Base-by-base conservation (phyloP, 345 rosid genomes). In the Sonneratia alba region DNA sequence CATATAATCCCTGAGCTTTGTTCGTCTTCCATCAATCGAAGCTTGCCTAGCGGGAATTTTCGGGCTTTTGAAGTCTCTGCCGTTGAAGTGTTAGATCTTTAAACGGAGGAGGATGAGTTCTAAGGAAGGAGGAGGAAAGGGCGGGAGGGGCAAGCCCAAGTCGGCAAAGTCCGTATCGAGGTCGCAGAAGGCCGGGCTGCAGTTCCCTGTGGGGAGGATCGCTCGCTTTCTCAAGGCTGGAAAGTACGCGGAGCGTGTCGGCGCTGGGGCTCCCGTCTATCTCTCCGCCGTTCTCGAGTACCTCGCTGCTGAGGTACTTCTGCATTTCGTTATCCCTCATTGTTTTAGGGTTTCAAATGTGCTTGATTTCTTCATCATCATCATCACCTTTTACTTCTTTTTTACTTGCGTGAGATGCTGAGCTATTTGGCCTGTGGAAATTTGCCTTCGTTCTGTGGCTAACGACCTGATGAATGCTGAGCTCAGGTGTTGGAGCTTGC, bases 221-320 rank as follows among this genome's bases (percentile, higher is more conserved):
- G 96, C 93, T 0, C 80, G 91, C 75, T 90, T 90, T 69, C 79
- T 90, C 55, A 90, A 90, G 76, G 86, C 93, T 0, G 96, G 96
- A 47, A 90, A 90, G 72, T 88, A 90, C 55, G 91, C 93, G 1
- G 96, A 90, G 77, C 89, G 96, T 3, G 93, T 88, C 2, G 91
- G 96, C 2, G 91, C 93, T 3, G 91, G 93, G 1, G 93, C 96
- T 47, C 91, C 93, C 18, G 96, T 90, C 32, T 90, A 90, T 37
- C 92, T 90, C 75, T 81, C 96, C 18, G 91, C 96, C 15, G 89
- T 90, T 24, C 91, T 90, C 3, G 96, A 90, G 72, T 90, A 90
- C 21, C 89, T 90, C 4, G 91, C 96, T 6, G 96, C 96, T 0
- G 96, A 90, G 91, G 96, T 88, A 36, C 2, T 0, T 36, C 14